A percentile compares a stretch with the other conserved stretches of the same genome.
Conservation (phyloP, 2,329 filamentous ascomycete genomes). For the Aspergillus tanneri region DNA sequence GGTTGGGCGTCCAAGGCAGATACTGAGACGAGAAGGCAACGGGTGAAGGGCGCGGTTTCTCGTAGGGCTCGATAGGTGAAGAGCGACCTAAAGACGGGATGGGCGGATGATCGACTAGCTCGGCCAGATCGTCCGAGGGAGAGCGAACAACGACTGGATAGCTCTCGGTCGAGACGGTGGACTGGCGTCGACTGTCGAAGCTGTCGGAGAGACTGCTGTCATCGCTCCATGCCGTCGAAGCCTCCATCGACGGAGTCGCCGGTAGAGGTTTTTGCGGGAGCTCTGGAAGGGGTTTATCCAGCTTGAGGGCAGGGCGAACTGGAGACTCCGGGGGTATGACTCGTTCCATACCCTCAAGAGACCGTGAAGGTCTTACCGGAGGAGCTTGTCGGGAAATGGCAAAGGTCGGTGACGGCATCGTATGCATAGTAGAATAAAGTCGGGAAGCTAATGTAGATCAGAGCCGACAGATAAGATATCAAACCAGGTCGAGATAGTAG, state of each 20-base stretch:
- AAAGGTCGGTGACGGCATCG: slow-evolving; percentile 25
- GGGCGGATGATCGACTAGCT: slow-evolving; percentile 27
- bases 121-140: slow-evolving; percentile 28
- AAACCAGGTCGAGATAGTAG: no score
- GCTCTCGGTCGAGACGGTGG: slow-evolving; percentile 27
- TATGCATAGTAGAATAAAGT: slow-evolving; percentile 8
- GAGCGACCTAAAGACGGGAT: slow-evolving; percentile 16
- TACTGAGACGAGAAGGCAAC: slow-evolving; percentile 11
- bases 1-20: slow-evolving; percentile 21
- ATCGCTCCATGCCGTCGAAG: slow-evolving; percentile 31
- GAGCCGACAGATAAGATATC: background rate
- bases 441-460: background rate
- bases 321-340: slow-evolving; percentile 32
- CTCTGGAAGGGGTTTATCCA: slow-evolving; percentile 36
- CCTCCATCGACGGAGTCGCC: slow-evolving; percentile 19
- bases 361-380: slow-evolving; percentile 35
- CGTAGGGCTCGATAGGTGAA: slow-evolving; percentile 11
- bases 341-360: slow-evolving; percentile 39
- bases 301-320: slow-evolving; percentile 22
- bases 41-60: slow-evolving; percentile 11
- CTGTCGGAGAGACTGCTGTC: slow-evolving; percentile 31
- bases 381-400: slow-evolving; percentile 28
- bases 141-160: slow-evolving; percentile 35
- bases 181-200: slow-evolving; percentile 17
- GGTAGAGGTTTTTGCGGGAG: slow-evolving; percentile 30